Conservation (phyloP, 1,284 basidiomycete species). For the Sanguinoderma infundibulare region DNA sequence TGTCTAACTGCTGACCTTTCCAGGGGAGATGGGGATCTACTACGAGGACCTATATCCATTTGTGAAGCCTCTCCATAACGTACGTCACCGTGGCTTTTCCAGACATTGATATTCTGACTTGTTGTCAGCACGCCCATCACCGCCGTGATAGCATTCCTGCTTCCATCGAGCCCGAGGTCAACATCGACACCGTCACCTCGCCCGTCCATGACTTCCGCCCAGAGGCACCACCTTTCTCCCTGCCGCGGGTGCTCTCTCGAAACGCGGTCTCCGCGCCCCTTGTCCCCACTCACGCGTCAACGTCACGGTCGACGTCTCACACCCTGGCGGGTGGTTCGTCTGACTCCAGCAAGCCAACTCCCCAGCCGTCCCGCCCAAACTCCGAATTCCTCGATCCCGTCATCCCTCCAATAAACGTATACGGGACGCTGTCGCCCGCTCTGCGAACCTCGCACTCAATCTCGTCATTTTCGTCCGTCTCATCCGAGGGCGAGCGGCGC, state of each 20-base stretch:
- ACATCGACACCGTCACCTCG: background rate
- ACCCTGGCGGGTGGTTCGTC: background rate
- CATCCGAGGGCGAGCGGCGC: slow-evolving; percentile 14
- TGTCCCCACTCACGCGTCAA: background rate
- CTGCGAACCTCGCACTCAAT: slow-evolving; percentile 13
- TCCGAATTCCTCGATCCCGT: slow-evolving; percentile 30
- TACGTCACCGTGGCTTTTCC: slow-evolving; percentile 13
- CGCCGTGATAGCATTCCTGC: background rate
- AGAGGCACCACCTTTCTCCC: slow-evolving; percentile 3
- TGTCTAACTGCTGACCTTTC: background rate
- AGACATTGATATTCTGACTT: slow-evolving; percentile 4
- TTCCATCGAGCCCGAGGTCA: background rate
- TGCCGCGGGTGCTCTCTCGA: background rate
- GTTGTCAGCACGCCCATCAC: slow-evolving; percentile 20
- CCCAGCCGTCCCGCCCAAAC: background rate
- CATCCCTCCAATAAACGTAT: slow-evolving; percentile 52
- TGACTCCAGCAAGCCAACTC: background rate
- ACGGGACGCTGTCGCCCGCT: slow-evolving; percentile 45
- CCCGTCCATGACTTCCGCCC: slow-evolving; percentile 11
- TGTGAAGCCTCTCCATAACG: slow-evolving; percentile 45
- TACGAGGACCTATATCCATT: slow-evolving; percentile 63
- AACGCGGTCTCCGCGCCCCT: background rate
- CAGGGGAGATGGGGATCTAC: slow-evolving; percentile 59
- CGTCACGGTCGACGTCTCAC: background rate
- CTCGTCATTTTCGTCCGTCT: slow-evolving; percentile 16